Conservation (phyloP, 2,329 filamentous ascomycete species). For the Colletotrichum liaoningense region DNA sequence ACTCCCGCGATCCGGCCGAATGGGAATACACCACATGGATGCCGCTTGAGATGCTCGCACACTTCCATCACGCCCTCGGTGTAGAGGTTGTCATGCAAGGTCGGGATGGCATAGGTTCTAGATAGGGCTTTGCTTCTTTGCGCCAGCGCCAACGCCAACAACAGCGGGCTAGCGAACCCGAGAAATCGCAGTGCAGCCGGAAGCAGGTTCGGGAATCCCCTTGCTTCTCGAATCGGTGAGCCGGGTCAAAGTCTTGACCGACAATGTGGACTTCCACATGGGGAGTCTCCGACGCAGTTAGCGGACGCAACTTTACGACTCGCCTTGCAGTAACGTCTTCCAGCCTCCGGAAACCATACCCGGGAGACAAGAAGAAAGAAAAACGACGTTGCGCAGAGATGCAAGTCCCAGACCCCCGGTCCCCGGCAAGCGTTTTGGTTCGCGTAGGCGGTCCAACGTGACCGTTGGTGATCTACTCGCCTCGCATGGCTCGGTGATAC, state of each 20-base stretch:
- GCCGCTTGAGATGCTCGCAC: conserved; percentile 9
- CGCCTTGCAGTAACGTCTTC: conserved; percentile 3
- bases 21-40: conserved; percentile 34
- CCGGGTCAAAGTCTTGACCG: conserved; percentile 18
- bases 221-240: conserved; percentile 24
- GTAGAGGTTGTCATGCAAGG: conserved; percentile 6
- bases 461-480: conserved; percentile 25
- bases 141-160: background rate
- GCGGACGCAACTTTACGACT: conserved; percentile 12
- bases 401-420: conserved; percentile 22
- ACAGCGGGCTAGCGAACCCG: background rate
- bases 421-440: conserved; percentile 7
- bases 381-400: background rate
- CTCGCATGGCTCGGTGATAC: conserved; percentile 22
- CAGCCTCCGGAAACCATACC: background rate
- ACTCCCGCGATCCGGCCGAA: conserved; percentile 32
- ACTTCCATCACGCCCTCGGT: conserved; percentile 2
- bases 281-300: conserved; percentile 21
- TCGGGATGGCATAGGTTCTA: background rate
- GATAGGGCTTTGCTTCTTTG: conserved; percentile 12
- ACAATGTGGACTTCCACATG: conserved; percentile 20
- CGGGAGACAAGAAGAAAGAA: background rate
- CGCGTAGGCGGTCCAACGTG: conserved; percentile 9
- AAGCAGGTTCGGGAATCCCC: conserved; percentile 12
- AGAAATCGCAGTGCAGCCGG: conserved; percentile 4